A percentile compares a stretch with the other conserved stretches of the same genome.
phyloP scores from a whole-genome alignment of 495 filamentous ascomycete genomes.

The Paragyromitra xinjiangensis region DNA sequence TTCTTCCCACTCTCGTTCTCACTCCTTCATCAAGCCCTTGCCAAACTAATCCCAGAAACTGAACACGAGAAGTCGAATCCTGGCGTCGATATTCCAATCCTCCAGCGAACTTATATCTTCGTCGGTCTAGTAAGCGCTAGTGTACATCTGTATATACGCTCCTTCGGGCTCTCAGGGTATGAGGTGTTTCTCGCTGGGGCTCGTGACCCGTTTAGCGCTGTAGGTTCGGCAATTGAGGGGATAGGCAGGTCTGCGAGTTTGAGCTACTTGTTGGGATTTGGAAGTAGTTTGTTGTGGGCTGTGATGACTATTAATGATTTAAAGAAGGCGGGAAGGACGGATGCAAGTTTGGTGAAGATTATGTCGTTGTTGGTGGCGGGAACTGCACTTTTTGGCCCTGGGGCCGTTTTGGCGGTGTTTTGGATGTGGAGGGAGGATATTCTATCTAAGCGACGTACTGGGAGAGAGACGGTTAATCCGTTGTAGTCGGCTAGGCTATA shows the following conservation, averaged over 20 bases:
- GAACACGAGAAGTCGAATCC: constrained; percentile 18
- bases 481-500: background rate
- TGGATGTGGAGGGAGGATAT: constrained; percentile 43
- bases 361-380: background rate
- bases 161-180: background rate
- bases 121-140: constrained; percentile 13
- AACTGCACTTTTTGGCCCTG: constrained; percentile 26
- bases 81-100: constrained; percentile 18
- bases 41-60: constrained; percentile 21
- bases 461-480: background rate
- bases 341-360: constrained; percentile 4
- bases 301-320: constrained; percentile 31
- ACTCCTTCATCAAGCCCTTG: constrained; percentile 48
- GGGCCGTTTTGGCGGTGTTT: constrained; percentile 14
- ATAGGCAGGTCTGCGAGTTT: background rate
- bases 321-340: constrained; percentile 16
- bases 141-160: constrained; percentile 46
- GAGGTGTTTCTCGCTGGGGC: background rate
- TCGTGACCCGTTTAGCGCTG: background rate
- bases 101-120: constrained; percentile 50
- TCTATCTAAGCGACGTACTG: constrained; percentile 1
- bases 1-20: constrained; percentile 57
- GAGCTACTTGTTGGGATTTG: constrained; percentile 22
- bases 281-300: constrained; percentile 31
- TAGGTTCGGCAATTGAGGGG: constrained; percentile 12